Base-by-base conservation (phyloP, 176 grass and related monocot genomes). In the Carex scoparia region DNA sequence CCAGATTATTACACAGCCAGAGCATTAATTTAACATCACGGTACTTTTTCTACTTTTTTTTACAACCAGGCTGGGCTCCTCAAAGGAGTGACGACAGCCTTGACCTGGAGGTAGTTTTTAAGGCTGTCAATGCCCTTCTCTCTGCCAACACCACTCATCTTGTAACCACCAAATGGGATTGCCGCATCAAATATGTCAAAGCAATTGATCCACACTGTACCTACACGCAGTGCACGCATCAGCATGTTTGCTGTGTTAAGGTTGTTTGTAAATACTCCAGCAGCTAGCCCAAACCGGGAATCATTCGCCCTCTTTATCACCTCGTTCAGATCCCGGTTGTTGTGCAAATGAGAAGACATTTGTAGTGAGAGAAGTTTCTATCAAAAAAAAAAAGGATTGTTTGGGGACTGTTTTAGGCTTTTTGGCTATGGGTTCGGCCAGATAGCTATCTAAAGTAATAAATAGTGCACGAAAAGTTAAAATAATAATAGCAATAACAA, bases 121-220 rank as follows among this genome's bases (percentile, higher is more conserved):
- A 97, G 94, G 71, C 90, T 89, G 66, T 94, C 87, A 19, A 80
- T 2, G 30, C 90, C 94, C 78, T 94, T 97, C 86, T 92, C 94
- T 76, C 94, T 28, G 0, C 94, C 94, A 0, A 92, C 56, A 77
- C 94, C 92, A 31, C 94, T 97, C 94, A 94, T 94, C 87, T 94
- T 97, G 89, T 87, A 94, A 8, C 94, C 90, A 13, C 92, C 92
- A 56, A 94, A 94, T 14, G 94, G 94, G 70, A 97, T 91, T 27
- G 86, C 84, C 0, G 92, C 94, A 49, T 97, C 94, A 53, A 97
- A 91, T 31, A 94, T 82, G 84, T 94, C 90, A 54, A 84, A 97
- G 90, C 89, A 92, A 84, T 97, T 97, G 15, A 97, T 16, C 90
- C 92, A 97, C 18, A 97, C 88, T 0, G 87, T 73, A 5, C 94